Evolutionary conservation across 1,284 basidiomycete species (phyloP).

Genomic region (Xerocomus nothofagi): DNA sequence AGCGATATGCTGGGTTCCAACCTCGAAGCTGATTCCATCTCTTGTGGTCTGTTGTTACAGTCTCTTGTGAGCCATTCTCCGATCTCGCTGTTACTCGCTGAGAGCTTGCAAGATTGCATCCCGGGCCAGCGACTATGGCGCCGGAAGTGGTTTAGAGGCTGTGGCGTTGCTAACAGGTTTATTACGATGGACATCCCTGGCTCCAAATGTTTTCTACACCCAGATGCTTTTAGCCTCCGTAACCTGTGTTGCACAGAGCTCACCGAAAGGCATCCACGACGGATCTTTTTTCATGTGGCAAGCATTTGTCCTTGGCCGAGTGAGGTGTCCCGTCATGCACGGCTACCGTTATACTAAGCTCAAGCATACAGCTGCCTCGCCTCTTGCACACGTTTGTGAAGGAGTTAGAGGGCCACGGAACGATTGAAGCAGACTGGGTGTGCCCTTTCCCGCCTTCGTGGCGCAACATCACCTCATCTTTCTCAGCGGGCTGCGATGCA

Average conservation of each 20-base stretch:
- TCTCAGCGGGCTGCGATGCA: conserved; percentile 57
- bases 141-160: conserved; percentile 55
- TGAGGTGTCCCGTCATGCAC: conserved; percentile 36
- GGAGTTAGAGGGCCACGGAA: conserved; percentile 51
- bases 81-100: not conserved
- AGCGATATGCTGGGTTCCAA: conserved; percentile 54
- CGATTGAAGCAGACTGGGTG: conserved; percentile 58
- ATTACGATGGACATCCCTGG: conserved; percentile 66
- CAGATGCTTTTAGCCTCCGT: conserved; percentile 64
- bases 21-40: conserved; percentile 62
- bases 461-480: conserved; percentile 13
- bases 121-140: conserved; percentile 59
- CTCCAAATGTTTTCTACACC: conserved; percentile 64
- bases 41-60: conserved; percentile 59
- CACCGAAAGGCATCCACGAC: conserved; percentile 33
- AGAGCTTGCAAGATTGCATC: conserved; percentile 49
- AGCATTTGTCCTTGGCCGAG: conserved; percentile 69
- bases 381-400: conserved; percentile 56
- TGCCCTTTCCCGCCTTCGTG: conserved; percentile 19
- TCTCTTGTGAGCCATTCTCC: conserved; percentile 47
- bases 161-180: conserved; percentile 57
- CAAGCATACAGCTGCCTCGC: conserved; percentile 53
- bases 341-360: not conserved
- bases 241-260: conserved; percentile 57
- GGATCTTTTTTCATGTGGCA: conserved; percentile 56